Conservation (phyloP, 345 rosid genomes). For the Gossypioides kirkii region DNA sequence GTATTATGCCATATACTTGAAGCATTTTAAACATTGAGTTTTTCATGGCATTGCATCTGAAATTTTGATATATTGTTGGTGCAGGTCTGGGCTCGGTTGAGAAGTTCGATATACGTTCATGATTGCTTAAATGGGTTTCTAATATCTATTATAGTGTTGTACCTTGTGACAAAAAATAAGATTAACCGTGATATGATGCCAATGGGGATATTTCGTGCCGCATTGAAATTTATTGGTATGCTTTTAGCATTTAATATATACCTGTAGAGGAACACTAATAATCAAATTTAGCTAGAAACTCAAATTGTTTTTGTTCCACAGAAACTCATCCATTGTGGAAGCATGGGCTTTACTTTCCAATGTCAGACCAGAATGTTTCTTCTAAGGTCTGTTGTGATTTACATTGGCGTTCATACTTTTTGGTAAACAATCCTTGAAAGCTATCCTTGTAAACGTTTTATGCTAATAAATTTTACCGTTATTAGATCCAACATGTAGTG, state of each 20-base stretch:
- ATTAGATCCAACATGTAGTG: not conserved
- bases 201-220: conserved; percentile 64
- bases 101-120: conserved; percentile 64
- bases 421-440: not conserved
- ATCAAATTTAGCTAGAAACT: not conserved
- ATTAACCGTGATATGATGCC: conserved; percentile 61
- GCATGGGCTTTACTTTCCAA: conserved; percentile 63
- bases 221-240: conserved; percentile 75
- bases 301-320: conserved; percentile 26
- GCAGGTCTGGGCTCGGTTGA: conserved; percentile 88
- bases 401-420: conserved; percentile 1
- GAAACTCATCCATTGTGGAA: conserved; percentile 75
- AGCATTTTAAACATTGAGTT: conserved; percentile 2
- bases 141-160: conserved; percentile 60
- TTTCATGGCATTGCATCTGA: not conserved
- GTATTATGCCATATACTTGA: conserved; percentile 24
- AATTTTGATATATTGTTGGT: conserved; percentile 13
- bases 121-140: conserved; percentile 86
- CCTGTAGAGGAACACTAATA: not conserved
- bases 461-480: not conserved
- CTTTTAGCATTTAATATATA: conserved; percentile 3
- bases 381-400: conserved; percentile 49
- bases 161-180: conserved; percentile 54
- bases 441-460: not conserved
- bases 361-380: conserved; percentile 33